A percentile compares a stretch with the other conserved stretches of the same genome.
Evolutionary conservation across 139 green algal genomes (phyloP).

Genomic region (Picochlorum sp.): DNA sequence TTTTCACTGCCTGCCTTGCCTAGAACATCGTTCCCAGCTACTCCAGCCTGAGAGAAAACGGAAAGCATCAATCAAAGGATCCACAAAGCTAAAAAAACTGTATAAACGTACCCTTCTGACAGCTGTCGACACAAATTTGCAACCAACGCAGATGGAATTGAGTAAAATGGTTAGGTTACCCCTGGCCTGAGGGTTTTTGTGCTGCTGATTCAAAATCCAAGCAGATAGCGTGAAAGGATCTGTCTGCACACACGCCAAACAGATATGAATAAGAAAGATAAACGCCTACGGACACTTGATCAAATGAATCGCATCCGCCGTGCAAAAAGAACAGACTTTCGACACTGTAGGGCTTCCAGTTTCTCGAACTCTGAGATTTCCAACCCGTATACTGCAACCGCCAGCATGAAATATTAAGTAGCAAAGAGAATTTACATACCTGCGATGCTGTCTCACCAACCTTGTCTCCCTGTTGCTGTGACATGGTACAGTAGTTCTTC

Average conservation of each 20-base stretch:
- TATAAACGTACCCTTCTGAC: slow-evolving; percentile 27
- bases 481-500: too few species aligned
- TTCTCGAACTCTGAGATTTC: too few species aligned
- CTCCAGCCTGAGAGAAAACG: slow-evolving; percentile 27
- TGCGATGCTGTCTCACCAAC: too few species aligned
- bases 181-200: slow-evolving; percentile 23
- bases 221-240: slow-evolving; percentile 33
- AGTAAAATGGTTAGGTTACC: slow-evolving; percentile 48
- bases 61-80: neutral
- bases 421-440: too few species aligned
- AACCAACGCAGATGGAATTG: slow-evolving; percentile 49
- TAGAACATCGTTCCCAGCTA: slow-evolving; percentile 42
- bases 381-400: too few species aligned
- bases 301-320: too few species aligned
- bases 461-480: too few species aligned
- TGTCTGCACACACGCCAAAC: slow-evolving; percentile 12
- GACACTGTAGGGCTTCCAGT: too few species aligned
- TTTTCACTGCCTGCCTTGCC: slow-evolving; percentile 47
- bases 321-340: too few species aligned
- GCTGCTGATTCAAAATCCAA: slow-evolving; percentile 37
- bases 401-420: too few species aligned
- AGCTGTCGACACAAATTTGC: slow-evolving; percentile 51
- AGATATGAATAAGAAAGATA: neutral
- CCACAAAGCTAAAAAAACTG: neutral
- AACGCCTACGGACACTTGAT: too few species aligned